A percentile compares a stretch with the other conserved stretches of the same genome.
Evolutionary conservation across 73 alveolate genomes (phyloP).

Genomic region (Tetrahymena borealis): DNA sequence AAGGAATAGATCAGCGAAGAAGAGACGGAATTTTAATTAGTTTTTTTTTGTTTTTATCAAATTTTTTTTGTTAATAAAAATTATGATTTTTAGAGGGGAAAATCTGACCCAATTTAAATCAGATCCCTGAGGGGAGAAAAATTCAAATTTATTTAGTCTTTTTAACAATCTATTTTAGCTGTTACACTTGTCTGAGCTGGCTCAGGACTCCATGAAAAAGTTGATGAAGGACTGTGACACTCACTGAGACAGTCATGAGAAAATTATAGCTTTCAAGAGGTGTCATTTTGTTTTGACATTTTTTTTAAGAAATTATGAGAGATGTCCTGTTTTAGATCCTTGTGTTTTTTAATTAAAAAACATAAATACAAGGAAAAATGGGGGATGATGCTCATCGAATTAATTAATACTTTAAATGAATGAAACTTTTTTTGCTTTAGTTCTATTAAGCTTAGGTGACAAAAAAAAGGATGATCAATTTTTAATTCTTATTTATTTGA

Average conservation of each 20-base stretch:
- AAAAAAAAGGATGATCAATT: too few relatives aligned
- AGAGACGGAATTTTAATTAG: background rate
- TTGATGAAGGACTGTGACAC: background rate
- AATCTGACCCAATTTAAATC: background rate
- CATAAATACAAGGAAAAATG: background rate
- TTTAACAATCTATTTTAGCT: background rate
- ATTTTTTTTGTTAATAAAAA: background rate
- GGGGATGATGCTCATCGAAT: constrained; percentile 4
- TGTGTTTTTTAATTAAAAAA: background rate
- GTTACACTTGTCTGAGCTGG: constrained; percentile 1
- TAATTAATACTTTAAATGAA: background rate
- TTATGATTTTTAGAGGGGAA: constrained; percentile 1
- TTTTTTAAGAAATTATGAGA: background rate
- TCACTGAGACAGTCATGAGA: background rate
- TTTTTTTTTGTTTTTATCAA: background rate
- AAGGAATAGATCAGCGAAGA: background rate
- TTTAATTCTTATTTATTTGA: too few relatives aligned
- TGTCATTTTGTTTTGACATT: background rate
- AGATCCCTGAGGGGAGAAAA: background rate
- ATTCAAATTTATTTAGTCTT: background rate
- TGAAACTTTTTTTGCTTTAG: too few relatives aligned
- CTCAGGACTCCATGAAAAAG: constrained; percentile 1
- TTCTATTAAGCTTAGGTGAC: too few relatives aligned
- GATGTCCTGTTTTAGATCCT: background rate
- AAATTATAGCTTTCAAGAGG: background rate